phyloP scores from a whole-genome alignment of 2,329 filamentous ascomycete genomes.

The Neobulgaria alba region DNA sequence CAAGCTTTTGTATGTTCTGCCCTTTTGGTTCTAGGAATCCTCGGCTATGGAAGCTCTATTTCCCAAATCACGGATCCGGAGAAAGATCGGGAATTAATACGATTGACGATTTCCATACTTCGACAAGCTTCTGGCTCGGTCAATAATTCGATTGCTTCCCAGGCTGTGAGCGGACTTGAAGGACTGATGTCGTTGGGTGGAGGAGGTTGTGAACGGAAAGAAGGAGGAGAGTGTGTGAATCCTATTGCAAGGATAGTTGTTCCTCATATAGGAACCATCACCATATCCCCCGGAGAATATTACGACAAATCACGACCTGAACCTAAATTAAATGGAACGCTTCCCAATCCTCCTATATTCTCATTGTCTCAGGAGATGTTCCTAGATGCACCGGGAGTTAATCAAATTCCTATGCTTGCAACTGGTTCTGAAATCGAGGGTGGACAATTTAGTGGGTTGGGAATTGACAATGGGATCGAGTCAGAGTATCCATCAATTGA shows the following conservation, averaged over 20 bases:
- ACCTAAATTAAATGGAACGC: not conserved
- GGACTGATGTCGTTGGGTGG: slow-evolving; percentile 5
- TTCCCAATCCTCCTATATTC: not conserved
- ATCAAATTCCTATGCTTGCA: too few relatives aligned
- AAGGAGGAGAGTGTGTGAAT: not conserved
- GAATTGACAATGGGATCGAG: not conserved
- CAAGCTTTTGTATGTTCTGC: slow-evolving; percentile 38
- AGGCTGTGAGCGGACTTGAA: slow-evolving; percentile 35
- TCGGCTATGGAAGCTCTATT: slow-evolving; percentile 17
- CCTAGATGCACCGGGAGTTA: not conserved
- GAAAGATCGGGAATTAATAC: slow-evolving; percentile 31
- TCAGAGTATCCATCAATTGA: slow-evolving; percentile 8
- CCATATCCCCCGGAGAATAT: slow-evolving; percentile 8
- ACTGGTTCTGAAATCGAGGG: not conserved
- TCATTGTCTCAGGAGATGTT: not conserved
- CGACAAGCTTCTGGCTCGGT: slow-evolving; percentile 28
- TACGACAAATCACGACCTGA: not conserved
- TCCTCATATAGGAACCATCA: slow-evolving; percentile 9
- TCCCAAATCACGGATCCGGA: slow-evolving; percentile 23
- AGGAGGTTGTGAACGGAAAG: not conserved
- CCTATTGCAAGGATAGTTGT: slow-evolving; percentile 8
- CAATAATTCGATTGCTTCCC: slow-evolving; percentile 34
- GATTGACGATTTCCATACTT: slow-evolving; percentile 29
- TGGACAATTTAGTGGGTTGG: not conserved
- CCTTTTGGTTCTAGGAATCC: slow-evolving; percentile 35